These are phyloP conservation scores for Pelargonium cotyledonis DNA, from an alignment of 441 rosid genomes.

Conservation along the genomic window DNA sequence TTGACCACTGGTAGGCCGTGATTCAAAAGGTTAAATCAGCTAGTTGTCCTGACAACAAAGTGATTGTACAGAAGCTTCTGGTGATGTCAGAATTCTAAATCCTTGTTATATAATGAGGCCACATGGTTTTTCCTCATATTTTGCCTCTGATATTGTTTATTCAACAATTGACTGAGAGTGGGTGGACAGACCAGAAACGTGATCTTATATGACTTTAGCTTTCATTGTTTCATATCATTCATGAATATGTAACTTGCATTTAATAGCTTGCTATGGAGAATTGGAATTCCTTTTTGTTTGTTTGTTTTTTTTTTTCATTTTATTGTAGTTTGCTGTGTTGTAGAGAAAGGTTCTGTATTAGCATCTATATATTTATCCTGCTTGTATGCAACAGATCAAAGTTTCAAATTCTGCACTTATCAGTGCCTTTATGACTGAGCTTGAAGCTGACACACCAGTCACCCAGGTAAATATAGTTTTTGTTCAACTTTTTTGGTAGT, in stretches of 20 bases:
- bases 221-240: too few species aligned
- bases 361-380: not conserved
- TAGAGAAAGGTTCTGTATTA: not conserved
- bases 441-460: conserved; percentile 81
- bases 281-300: too few species aligned
- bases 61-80: not conserved
- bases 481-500: not conserved
- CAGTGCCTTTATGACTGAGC: conserved; percentile 90
- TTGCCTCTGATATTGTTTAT: not conserved
- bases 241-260: too few species aligned
- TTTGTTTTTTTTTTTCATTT: too few species aligned
- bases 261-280: too few species aligned
- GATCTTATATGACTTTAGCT: too few species aligned
- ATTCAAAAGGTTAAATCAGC: too few species aligned
- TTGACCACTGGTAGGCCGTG: too few species aligned
- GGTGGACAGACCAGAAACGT: too few species aligned
- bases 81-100: not conserved
- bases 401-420: conserved; percentile 94
- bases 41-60: too few species aligned
- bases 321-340: not conserved
- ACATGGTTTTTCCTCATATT: not conserved
- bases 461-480: conserved; percentile 48
- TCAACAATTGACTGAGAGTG: not conserved
- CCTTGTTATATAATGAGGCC: too few species aligned
- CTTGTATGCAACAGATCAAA: conserved; percentile 58